Evolutionary conservation across 1,139 yeast genomes (phyloP).

Genomic region (Debaryomycetaceae sp.): DNA sequence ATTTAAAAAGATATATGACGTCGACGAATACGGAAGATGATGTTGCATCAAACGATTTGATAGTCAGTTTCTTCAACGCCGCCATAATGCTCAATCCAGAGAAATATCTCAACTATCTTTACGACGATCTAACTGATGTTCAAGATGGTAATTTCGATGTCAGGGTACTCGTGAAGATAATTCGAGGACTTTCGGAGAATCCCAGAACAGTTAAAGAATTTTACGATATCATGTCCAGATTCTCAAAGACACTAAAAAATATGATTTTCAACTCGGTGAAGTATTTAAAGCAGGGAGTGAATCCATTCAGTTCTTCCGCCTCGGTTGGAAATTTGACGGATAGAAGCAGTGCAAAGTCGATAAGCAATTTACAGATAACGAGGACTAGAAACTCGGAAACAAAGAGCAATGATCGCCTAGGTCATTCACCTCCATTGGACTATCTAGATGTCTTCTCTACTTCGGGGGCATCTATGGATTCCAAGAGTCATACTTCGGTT

Average conservation of each 20-base stretch:
- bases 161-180: conserved; percentile 34
- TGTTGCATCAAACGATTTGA: conserved; percentile 21
- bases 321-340: not conserved
- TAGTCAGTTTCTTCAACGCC: conserved; percentile 40
- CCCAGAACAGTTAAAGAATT: conserved; percentile 23
- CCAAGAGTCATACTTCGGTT: not conserved
- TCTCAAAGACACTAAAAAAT: conserved; percentile 22
- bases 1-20: conserved; percentile 18
- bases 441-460: not conserved
- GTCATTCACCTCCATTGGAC: not conserved
- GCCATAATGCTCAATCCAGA: conserved; percentile 41
- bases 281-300: conserved; percentile 16
- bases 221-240: conserved; percentile 17
- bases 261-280: conserved; percentile 31
- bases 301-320: not conserved
- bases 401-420: not conserved
- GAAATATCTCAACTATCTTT: conserved; percentile 24
- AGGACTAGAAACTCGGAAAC: not conserved
- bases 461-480: not conserved
- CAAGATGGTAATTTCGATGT: conserved; percentile 25
- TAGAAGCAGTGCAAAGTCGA: not conserved
- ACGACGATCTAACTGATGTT: conserved; percentile 15
- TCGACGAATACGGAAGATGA: conserved; percentile 16
- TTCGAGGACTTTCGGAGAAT: conserved; percentile 34
- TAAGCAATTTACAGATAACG: not conserved